These are phyloP conservation scores for Exophiala xenobiotica DNA, from an alignment of 2,329 filamentous ascomycete species.

Conservation along the genomic window DNA sequence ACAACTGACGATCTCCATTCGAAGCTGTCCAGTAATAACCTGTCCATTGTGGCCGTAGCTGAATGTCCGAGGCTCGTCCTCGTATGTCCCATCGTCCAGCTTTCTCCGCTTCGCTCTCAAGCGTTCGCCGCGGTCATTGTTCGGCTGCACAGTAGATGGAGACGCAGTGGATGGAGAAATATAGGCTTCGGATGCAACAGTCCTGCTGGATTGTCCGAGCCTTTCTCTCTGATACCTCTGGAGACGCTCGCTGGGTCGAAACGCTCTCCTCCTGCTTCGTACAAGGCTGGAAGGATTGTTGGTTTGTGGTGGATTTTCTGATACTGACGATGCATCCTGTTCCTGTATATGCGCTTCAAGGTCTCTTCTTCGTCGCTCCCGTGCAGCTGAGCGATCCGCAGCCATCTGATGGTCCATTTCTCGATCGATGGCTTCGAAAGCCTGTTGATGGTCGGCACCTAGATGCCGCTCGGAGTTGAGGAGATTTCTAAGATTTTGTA, in stretches of 20 bases:
- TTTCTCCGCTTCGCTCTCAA: conserved; percentile 66
- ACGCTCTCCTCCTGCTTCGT: conserved; percentile 29
- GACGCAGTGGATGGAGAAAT: conserved; percentile 12
- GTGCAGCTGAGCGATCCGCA: conserved; percentile 27
- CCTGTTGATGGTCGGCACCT: conserved; percentile 35
- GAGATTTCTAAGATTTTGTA: conserved; percentile 41
- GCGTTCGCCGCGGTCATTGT: conserved; percentile 39
- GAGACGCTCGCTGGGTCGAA: conserved; percentile 33
- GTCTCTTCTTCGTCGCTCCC: conserved; percentile 25
- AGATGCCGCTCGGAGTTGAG: conserved; percentile 39
- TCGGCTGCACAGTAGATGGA: conserved; percentile 5
- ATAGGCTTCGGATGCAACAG: conserved; percentile 12
- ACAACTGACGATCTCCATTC: conserved; percentile 85
- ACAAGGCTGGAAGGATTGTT: conserved; percentile 19
- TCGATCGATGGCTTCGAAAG: conserved; percentile 41
- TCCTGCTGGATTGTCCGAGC: conserved; percentile 22
- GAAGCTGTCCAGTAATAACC: conserved; percentile 75
- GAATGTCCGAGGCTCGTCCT: conserved; percentile 55
- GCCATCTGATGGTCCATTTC: conserved; percentile 37
- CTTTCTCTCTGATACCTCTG: conserved; percentile 26
- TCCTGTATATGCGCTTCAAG: conserved; percentile 18
- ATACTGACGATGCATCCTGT: conserved; percentile 8
- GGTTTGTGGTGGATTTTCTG: conserved; percentile 12
- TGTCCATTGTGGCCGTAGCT: conserved; percentile 86
- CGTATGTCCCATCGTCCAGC: conserved; percentile 62